Evolutionary conservation across 2,329 filamentous ascomycete genomes (phyloP).

Genomic region (Ascocoryne sarcoides): DNA sequence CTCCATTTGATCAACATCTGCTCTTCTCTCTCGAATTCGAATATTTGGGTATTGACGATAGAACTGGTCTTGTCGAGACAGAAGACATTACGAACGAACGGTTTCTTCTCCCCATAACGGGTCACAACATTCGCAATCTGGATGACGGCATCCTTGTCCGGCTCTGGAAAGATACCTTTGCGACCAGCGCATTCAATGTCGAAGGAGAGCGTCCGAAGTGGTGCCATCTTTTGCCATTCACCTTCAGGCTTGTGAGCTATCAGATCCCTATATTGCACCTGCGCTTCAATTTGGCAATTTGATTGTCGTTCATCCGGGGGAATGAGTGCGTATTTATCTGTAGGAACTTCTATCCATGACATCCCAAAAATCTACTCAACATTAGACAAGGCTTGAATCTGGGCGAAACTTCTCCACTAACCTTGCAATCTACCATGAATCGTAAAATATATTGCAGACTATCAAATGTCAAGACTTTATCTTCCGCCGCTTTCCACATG

Average conservation of each 20-base stretch:
- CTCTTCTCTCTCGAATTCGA: constrained; percentile 72
- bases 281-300: constrained; percentile 92
- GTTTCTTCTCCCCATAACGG: constrained; percentile 87
- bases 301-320: constrained; percentile 63
- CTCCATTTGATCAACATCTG: constrained; percentile 92
- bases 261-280: constrained; percentile 72
- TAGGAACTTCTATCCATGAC: constrained; percentile 90
- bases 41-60: constrained; percentile 89
- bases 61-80: constrained; percentile 85
- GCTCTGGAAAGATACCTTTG: constrained; percentile 94
- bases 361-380: constrained; percentile 68
- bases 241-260: constrained; percentile 82
- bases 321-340: constrained; percentile 64
- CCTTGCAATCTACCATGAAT: constrained; percentile 96
- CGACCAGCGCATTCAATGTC: constrained; percentile 98
- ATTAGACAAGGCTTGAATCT: constrained; percentile 5
- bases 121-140: constrained; percentile 97
- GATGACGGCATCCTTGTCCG: constrained; percentile 86
- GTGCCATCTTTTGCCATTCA: constrained; percentile 97
- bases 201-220: constrained; percentile 84
- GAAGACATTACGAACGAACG: constrained; percentile 94
- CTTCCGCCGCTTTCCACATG: constrained; percentile 65
- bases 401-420: constrained; percentile 29
- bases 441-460: constrained; percentile 90
- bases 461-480: constrained; percentile 80